Evolutionary conservation across 2,329 filamentous ascomycete species (phyloP).

Genomic region (Colletotrichum caudatum): DNA sequence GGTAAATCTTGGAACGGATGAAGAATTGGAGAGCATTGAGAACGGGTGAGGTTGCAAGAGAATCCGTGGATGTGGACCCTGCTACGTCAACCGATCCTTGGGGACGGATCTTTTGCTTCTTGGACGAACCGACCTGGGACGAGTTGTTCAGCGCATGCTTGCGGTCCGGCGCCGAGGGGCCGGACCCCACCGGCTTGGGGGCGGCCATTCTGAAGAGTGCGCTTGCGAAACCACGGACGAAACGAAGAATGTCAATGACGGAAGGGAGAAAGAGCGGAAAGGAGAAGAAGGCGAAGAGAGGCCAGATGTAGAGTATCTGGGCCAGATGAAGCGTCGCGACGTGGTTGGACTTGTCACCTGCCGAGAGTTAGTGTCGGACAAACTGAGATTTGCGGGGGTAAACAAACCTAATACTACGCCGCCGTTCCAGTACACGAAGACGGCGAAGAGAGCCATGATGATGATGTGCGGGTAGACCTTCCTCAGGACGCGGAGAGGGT

Average conservation of each 20-base stretch:
- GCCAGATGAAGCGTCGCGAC: constrained; percentile 88
- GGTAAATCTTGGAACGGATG: constrained; percentile 49
- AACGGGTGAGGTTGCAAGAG: background rate
- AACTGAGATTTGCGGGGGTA: background rate
- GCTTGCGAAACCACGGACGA: background rate
- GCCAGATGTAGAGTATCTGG: constrained; percentile 96
- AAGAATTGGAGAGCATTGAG: constrained; percentile 35
- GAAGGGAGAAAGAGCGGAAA: constrained; percentile 76
- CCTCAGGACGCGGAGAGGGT: constrained; percentile 59
- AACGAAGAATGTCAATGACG: constrained; percentile 52
- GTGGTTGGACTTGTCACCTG: constrained; percentile 95
- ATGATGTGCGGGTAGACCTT: constrained; percentile 70
- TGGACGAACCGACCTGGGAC: background rate
- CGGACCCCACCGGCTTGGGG: background rate
- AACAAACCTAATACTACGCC: constrained; percentile 86
- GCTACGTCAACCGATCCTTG: background rate
- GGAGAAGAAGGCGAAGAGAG: constrained; percentile 90
- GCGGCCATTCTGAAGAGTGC: background rate
- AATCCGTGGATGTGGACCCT: background rate
- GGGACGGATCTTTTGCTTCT: background rate
- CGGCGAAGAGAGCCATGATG: constrained; percentile 75
- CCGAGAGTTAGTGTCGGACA: constrained; percentile 45
- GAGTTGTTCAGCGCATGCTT: background rate
- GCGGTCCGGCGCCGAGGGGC: background rate
- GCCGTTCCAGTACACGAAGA: constrained; percentile 87